Evolutionary conservation across 228 moss, liverwort and hornwort genomes (phyloP), one percentile per base, ranked within the genome.

Genomic region (Sphagnum magellanicum): DNA sequence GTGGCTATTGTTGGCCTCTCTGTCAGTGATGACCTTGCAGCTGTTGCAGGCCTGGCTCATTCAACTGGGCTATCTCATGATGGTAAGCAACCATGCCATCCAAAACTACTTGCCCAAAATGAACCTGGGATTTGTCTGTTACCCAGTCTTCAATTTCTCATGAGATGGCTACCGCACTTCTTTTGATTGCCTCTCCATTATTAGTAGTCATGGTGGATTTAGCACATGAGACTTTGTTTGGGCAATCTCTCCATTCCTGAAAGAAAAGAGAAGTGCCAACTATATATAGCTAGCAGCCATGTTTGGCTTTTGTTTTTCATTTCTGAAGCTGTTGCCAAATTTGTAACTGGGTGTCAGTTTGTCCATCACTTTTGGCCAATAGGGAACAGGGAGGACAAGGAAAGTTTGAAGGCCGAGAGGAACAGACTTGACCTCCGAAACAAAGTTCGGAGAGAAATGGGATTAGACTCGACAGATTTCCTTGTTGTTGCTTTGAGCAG

Each of bases 401-500:
- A 64, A 5, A 64, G 48, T 49, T 49, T 49, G 49, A 13, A 48
- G 67, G 67, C 62, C 59, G 57, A 59, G 62, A 74, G 52, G 55
- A 81, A 75, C 55, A 75, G 81, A 68, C 55, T 67, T 7, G 64
- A 65, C 52, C 60, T 92, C 66, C 81, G 92, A 53, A 70, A 72
- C 14, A 48, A 66, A 14, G 83, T 87, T 17, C 87, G 92, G 63
- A 69, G 69, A 60, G 73, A 64, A 71, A 92, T 92, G 89, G 92
- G 92, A 4, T 59, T 92, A 59, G 61, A 74, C 61, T 62, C 85
- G 10, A 79, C 83, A 67, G 92, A 92, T 62, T 81, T 89, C 65
- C 72, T 92, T n/a, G 71, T 89, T 52, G 79, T 85, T 16, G 78
- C 85, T 14, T 79, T 92, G 48, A 87, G 92, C 80, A 89, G 92